A percentile compares a stretch with the other conserved stretches of the same genome.
Conservation (phyloP, 345 rosid genomes). For the Punica granatum region DNA sequence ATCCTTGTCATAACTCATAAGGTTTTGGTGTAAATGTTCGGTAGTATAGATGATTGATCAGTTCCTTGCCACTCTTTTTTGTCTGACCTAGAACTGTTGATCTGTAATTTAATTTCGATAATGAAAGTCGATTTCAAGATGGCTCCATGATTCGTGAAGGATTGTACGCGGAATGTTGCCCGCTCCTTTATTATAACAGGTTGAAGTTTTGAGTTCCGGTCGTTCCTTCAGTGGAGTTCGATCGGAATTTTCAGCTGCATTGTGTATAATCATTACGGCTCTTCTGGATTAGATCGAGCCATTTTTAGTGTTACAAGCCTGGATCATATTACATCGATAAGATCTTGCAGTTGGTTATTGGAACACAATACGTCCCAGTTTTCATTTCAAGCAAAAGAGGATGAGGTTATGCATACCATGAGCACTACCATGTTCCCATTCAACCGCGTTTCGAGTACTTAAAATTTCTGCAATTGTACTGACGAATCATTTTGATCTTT, state of each 20-base stretch:
- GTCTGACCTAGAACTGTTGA: not conserved
- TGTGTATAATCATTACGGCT: too few species aligned
- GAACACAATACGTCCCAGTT: not conserved
- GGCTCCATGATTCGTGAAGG: not conserved
- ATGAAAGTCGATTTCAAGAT: not conserved
- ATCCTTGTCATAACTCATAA: not conserved
- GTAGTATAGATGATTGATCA: not conserved
- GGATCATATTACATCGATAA: too few species aligned
- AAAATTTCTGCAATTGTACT: not conserved
- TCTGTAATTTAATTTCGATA: not conserved
- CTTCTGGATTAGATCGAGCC: too few species aligned
- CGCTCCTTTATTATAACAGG: not conserved
- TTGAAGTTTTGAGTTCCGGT: too few species aligned
- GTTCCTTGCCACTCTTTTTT: not conserved
- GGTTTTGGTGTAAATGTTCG: slow-evolving; percentile 11
- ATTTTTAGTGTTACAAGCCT: too few species aligned
- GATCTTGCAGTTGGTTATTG: not conserved
- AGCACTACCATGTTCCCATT: not conserved
- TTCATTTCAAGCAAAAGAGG: not conserved
- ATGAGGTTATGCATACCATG: not conserved
- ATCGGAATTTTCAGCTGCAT: too few species aligned
- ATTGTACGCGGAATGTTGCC: not conserved
- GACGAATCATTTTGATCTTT: too few species aligned
- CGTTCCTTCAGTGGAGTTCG: too few species aligned
- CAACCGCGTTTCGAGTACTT: not conserved